Conservation (phyloP, 169 alveolate genomes). For the Plasmodium fragile region DNA sequence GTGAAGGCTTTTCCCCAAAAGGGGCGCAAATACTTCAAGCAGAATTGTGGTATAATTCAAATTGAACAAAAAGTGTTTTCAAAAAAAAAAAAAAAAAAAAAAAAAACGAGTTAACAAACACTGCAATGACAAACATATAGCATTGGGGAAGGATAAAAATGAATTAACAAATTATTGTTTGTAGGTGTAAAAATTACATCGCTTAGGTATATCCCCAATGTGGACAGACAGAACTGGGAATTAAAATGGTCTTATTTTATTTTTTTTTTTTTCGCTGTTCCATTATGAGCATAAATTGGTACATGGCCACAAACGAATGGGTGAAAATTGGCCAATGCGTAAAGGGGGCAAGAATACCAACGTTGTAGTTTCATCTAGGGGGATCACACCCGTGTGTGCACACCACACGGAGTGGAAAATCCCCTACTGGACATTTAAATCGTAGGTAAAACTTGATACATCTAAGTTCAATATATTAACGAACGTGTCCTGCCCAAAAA, state of each 20-base stretch:
- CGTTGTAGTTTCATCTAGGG: background rate
- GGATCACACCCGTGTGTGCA: background rate
- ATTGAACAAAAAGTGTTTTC: background rate
- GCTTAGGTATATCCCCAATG: background rate
- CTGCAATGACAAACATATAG: background rate
- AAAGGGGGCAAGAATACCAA: background rate
- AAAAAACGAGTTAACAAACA: background rate
- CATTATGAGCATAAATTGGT: background rate
- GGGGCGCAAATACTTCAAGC: background rate
- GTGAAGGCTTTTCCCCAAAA: background rate
- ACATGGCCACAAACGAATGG: background rate
- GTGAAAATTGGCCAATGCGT: background rate
- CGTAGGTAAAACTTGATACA: conserved; percentile 48
- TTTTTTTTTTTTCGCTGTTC: background rate
- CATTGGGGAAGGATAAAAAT: background rate
- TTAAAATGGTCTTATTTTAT: background rate
- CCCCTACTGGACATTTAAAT: background rate
- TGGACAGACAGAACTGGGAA: background rate
- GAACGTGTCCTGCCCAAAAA: conserved; percentile 76
- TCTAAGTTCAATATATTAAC: conserved; percentile 74
- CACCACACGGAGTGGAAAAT: background rate
- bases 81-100: too few relatives aligned
- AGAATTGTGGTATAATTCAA: background rate
- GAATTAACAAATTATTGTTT: background rate
- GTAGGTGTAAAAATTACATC: background rate